Evolutionary conservation across 2,329 filamentous ascomycete species (phyloP).

Genomic region (Xylariaceae sp.): DNA sequence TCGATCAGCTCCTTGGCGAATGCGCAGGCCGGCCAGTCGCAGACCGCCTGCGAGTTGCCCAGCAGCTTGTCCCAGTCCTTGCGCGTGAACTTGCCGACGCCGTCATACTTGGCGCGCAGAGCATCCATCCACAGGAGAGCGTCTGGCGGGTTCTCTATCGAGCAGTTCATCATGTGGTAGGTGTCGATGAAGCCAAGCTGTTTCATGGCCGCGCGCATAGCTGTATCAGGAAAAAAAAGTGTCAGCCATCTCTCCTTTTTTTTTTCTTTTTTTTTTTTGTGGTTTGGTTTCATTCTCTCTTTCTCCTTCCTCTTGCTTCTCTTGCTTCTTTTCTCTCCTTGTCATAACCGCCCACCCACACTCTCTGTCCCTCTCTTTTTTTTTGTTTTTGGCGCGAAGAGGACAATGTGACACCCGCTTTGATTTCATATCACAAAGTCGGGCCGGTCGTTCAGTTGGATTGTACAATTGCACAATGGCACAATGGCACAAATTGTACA

Average conservation of each 20-base stretch:
- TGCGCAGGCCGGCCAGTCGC: slow-evolving; percentile 62
- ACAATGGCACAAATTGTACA: too few relatives aligned
- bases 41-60: slow-evolving; percentile 60
- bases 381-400: too few relatives aligned
- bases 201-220: slow-evolving; percentile 60
- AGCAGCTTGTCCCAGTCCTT: slow-evolving; percentile 65
- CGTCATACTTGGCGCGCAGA: slow-evolving; percentile 52
- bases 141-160: slow-evolving; percentile 62
- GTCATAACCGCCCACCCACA: too few relatives aligned
- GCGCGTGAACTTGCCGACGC: slow-evolving; percentile 56
- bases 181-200: slow-evolving; percentile 61
- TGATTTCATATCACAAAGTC: background rate
- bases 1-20: slow-evolving; percentile 66
- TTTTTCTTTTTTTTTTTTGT: too few relatives aligned
- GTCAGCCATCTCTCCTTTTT: background rate
- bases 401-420: too few relatives aligned
- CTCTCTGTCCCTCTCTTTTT: too few relatives aligned
- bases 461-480: too few relatives aligned
- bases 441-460: background rate
- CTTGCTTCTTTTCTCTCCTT: too few relatives aligned
- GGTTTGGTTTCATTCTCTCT: too few relatives aligned
- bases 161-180: slow-evolving; percentile 69
- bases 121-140: slow-evolving; percentile 66
- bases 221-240: slow-evolving; percentile 30
- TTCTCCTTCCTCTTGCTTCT: too few relatives aligned